Evolutionary conservation across 176 grass and related monocot genomes (phyloP), one percentile per base, ranked within the genome.

Genomic region (Musa beccarii): DNA sequence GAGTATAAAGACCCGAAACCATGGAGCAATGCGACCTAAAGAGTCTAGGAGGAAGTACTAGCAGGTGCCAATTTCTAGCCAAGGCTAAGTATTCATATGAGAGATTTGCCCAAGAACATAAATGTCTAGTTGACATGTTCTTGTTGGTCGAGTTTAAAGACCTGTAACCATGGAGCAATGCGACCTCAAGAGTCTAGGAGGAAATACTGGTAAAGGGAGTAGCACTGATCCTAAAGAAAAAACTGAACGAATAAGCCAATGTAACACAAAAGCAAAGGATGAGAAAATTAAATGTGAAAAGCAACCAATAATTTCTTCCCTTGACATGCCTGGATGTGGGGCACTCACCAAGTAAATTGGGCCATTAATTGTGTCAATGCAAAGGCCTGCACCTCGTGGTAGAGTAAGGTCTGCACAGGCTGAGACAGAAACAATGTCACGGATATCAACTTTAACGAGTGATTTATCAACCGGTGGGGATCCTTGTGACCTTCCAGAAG

Each of bases 371-470:
- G 95, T 99, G 79, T 85, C 79, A 51, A 99, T 86, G 79, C 88
- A 89, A 84, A 99, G 91, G 22, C 88, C 95, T 43, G 91, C 86
- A 56, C 91, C 95, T 89, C 76, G 81, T 73, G 95, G 95, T 59
- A 99, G 71, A 9, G 95, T 99, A 76, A 99, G 80, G 82, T 99
- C 95, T 19, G 90, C 73, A 49, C 86, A 99, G 28, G 95, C 84
- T 81, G 84, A 77, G 55, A 94, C 88, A 49, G 88, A 99, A 81
- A 92, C 66, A 77, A 99, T 92, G 73, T 94, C 91, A 13, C 72
- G 80, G 64, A 99, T 76, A 68, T 81, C 83, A 87, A 94, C 86
- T 85, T 83, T 89, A 77, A 91, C 56, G 73, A 86, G 71, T 34
- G 87, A 89, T 68, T 89, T 87, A 62, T 69, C 82, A 78, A 71